Percentiles rank a stretch among this genome's conserved stretches.
phyloP scores from a whole-genome alignment of 2,329 filamentous ascomycete genomes.

The Grosmannia clavigera region DNA sequence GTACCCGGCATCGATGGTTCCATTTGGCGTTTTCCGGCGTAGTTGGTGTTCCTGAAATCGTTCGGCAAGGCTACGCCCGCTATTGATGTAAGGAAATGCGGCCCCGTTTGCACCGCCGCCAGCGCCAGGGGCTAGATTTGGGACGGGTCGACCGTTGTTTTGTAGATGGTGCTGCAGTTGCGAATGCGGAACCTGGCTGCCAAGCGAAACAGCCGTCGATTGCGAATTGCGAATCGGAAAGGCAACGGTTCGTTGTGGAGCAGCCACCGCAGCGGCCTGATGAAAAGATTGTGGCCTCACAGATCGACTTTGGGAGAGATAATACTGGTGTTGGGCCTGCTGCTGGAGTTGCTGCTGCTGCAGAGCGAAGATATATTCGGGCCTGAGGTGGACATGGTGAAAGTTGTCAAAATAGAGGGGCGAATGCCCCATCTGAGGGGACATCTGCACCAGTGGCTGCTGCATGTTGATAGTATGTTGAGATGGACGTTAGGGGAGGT shows the following conservation, averaged over 20 bases:
- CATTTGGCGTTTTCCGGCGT: slow-evolving; percentile 83
- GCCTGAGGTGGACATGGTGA: slow-evolving; percentile 16
- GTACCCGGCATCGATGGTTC: slow-evolving; percentile 84
- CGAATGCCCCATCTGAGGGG: slow-evolving; percentile 34
- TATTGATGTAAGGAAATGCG: not conserved
- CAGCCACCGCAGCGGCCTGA: not conserved
- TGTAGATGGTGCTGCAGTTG: slow-evolving; percentile 10
- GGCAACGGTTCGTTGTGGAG: slow-evolving; percentile 15
- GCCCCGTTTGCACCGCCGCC: not conserved
- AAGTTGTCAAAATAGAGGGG: slow-evolving; percentile 26
- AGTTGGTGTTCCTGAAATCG: slow-evolving; percentile 57
- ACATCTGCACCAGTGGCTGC: slow-evolving; percentile 39
- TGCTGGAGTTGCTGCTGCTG: slow-evolving; percentile 10
- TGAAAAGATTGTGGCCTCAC: not conserved
- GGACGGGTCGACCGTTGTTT: slow-evolving; percentile 11
- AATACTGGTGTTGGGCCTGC: not conserved
- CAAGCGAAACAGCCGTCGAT: slow-evolving; percentile 13
- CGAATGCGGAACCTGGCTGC: slow-evolving; percentile 13
- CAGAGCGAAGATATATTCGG: slow-evolving; percentile 16
- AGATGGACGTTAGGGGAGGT: not conserved
- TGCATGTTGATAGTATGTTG: slow-evolving; percentile 2
- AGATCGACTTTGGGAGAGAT: slow-evolving; percentile 7
- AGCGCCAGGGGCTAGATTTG: slow-evolving; percentile 9
- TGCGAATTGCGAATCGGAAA: slow-evolving; percentile 26
- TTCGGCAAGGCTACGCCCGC: slow-evolving; percentile 14